Base-by-base conservation (phyloP, 2,329 filamentous ascomycete genomes). In the Beauveria bassiana region DNA sequence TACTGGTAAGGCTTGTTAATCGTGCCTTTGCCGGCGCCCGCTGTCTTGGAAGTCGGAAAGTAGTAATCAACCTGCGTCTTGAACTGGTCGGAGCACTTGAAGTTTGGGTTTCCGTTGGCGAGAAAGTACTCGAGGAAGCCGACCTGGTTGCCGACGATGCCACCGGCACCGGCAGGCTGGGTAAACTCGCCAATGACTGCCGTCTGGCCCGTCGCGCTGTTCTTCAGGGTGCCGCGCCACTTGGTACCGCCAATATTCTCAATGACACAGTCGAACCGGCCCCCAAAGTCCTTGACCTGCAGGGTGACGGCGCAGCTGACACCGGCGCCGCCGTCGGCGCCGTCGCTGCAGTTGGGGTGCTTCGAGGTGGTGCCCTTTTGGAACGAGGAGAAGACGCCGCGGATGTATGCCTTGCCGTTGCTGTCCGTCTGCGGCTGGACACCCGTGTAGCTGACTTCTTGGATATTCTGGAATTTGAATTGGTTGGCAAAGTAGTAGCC, bases 271-370 rank as follows among this genome's bases (percentile, higher is more conserved):
- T 68, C 63, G 38, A 64, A 68, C 8, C 61, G 67, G 46, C 65
- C 52, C 6, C 31, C 55, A 52, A 69, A 70, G 34, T 64, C 58
- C 3, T 61, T 62, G 0, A 34, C 38, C 3, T 46, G 26, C 6
- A 68, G 52, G 0, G 62, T 61, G 6, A 68, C 20, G 16, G 64
- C 42, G 57, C 67, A 67, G 59, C 69, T 66, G n/a, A 69, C 62
- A 10, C 66, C 61, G 57, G 69, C 65, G 49, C 69, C 52, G 61
- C 67, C 61, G 57, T 73, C 66, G 62, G 71, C 66, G 34, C 70
- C 61, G 54, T 65, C 1, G 50, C 66, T 2, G 66, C 70, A 69
- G 40, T 67, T 66, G 0, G 59, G 16, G 31, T 68, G 58, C 7
- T 10, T 22, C 1, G 64, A 64, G 0, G 58, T 68, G 5, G 67